Base-by-base conservation (phyloP, 306 rosid genomes). In the Pterocarpus macrocarpus region DNA sequence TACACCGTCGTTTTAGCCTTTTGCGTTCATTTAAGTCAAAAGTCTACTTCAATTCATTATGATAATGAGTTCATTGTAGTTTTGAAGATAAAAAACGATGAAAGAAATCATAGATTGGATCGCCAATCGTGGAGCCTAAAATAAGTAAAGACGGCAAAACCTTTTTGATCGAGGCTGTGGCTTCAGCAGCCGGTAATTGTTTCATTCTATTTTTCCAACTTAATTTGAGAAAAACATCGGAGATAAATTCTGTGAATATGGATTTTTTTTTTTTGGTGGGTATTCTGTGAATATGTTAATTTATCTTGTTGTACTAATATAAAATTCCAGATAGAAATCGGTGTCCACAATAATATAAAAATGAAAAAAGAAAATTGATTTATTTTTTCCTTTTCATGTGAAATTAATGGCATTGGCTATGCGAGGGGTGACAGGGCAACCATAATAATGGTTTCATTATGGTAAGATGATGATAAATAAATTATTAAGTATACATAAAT, bases 11-110 rank as follows among this genome's bases (percentile, higher is more conserved):
- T 70, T 79, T 34, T 79, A 43, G 64, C 64, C 64, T 17, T 17
- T 44, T 16, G 71, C 77, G 45, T 70, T 79, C 41, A 34, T 69
- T 69, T 45, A 59, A 79, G 63, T 70, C 77, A 70, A 70, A 61
- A 61, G 83, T 70, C 71, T 8, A 59, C 55, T 35, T 69, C 77
- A 69, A 17, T 69, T 69, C 70, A 22, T 11, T 1, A 45, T 34
- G 52, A 57, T 50, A 8, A 10, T 65, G n/a, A 11, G 14, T 30
- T 8, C 1, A 45, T 12, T 17, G 50, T 52, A 69, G 14, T 30
- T 7, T 16, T 9, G 39, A 65, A 67, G 16, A 38, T 1, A 4
- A 34, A 77, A 38, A 22, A 34, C 15, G 11, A 64, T 6, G 52
- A 6, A 58, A 56, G 22, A 39, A 15, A n/a, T 12, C 45, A 33